Evolutionary conservation across 1,284 basidiomycete species (phyloP).

Genomic region (Melampsora allii-populina): DNA sequence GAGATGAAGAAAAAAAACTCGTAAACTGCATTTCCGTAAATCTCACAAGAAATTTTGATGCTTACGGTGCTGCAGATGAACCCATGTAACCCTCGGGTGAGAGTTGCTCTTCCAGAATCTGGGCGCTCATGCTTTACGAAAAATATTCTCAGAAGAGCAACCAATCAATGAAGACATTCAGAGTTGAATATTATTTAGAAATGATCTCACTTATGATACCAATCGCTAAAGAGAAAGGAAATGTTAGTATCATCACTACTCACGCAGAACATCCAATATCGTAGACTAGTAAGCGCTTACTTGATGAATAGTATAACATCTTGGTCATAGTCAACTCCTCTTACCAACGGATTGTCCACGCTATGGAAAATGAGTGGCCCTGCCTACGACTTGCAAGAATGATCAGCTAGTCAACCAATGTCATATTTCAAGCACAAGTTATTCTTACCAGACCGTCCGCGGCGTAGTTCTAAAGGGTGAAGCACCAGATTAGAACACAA

Average conservation of each 20-base stretch:
- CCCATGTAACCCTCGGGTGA: constrained; percentile 47
- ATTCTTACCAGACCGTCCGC: constrained; percentile 46
- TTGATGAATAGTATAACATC: constrained; percentile 53
- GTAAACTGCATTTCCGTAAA: constrained; percentile 45
- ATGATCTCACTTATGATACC: constrained; percentile 54
- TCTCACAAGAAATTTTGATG: constrained; percentile 54
- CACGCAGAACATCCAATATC: neutral
- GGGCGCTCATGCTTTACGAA: neutral
- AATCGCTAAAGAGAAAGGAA: constrained; percentile 50
- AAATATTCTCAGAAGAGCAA: neutral
- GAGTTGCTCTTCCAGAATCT: constrained; percentile 23
- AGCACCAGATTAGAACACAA: neutral
- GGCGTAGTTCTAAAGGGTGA: neutral
- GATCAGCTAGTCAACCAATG: too few species aligned
- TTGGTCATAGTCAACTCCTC: constrained; percentile 51
- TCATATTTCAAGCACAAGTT: constrained; percentile 40
- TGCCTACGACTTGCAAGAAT: too few species aligned
- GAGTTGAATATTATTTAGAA: neutral
- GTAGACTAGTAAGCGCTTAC: neutral
- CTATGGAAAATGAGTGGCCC: constrained; percentile 50
- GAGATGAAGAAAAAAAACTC: neutral
- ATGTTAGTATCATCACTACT: neutral
- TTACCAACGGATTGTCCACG: constrained; percentile 49
- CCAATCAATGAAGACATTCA: neutral
- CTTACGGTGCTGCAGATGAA: constrained; percentile 48